These are phyloP conservation scores for Tympanopsis confertula DNA, from an alignment of 2,329 filamentous ascomycete genomes.

Conservation along the genomic window DNA sequence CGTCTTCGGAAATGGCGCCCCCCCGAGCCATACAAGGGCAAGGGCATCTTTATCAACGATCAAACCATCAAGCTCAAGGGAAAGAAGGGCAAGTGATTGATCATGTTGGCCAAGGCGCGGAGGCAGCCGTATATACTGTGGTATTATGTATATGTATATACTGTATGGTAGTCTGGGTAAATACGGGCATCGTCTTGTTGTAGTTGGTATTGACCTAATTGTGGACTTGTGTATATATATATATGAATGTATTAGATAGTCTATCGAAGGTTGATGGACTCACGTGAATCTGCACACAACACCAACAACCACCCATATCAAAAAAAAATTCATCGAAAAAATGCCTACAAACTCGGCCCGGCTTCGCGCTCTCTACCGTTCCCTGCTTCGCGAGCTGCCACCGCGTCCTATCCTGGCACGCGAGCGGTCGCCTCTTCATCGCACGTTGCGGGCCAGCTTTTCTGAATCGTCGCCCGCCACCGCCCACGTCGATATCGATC, in stretches of 20 bases:
- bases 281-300: too few species aligned
- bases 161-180: not conserved
- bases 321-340: too few species aligned
- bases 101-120: not conserved
- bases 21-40: slow-evolving; percentile 97
- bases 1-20: slow-evolving; percentile 76
- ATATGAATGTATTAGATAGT: slow-evolving; percentile 3
- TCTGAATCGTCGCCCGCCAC: slow-evolving; percentile 13
- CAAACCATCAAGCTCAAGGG: slow-evolving; percentile 97
- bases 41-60: slow-evolving; percentile 95
- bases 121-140: slow-evolving; percentile 2
- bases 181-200: not conserved
- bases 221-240: not conserved
- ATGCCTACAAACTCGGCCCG: too few species aligned
- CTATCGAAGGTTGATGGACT: too few species aligned
- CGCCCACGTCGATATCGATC: slow-evolving; percentile 21
- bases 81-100: slow-evolving; percentile 79
- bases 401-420: slow-evolving; percentile 45
- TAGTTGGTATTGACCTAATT: not conserved
- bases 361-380: slow-evolving; percentile 73
- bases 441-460: slow-evolving; percentile 56
- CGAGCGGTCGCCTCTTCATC: slow-evolving; percentile 57
- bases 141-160: slow-evolving; percentile 5
- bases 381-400: slow-evolving; percentile 79
- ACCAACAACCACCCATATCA: too few species aligned